A percentile compares a stretch with the other conserved stretches of the same genome.
These are phyloP conservation scores for Polytrichum formosum DNA, from an alignment of 225 moss, liverwort and hornwort genomes.

Conservation along the genomic window DNA sequence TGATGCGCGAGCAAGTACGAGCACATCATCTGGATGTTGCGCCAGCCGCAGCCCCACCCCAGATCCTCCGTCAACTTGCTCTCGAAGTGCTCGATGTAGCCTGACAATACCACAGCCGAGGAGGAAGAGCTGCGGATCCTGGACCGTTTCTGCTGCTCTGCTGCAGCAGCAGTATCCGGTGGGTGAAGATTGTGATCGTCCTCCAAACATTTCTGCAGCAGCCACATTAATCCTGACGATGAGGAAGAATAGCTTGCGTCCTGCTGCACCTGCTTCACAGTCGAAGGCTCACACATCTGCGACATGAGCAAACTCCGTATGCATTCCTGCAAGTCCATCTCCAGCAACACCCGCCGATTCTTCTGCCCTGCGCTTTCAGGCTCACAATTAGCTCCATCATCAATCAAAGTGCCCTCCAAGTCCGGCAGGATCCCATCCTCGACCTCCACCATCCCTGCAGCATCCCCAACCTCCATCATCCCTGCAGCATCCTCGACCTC, in stretches of 20 bases:
- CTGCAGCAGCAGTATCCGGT: not conserved
- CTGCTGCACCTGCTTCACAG: slow-evolving; percentile 13
- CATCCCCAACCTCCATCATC: not conserved
- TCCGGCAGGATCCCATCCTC: not conserved
- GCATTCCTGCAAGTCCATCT: slow-evolving; percentile 23
- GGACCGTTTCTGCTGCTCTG: not conserved
- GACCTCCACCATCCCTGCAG: not conserved
- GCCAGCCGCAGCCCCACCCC: slow-evolving; percentile 88
- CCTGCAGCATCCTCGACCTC: not conserved
- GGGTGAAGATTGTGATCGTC: slow-evolving; percentile 2
- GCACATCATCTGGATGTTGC: slow-evolving; percentile 73
- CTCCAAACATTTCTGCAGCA: slow-evolving; percentile 48
- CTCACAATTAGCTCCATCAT: not conserved
- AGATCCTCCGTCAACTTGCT: slow-evolving; percentile 50
- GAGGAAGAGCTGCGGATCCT: not conserved
- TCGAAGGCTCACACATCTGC: slow-evolving; percentile 40
- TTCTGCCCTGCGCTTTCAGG: not conserved
- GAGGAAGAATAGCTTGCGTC: not conserved
- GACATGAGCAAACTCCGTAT: slow-evolving; percentile 33
- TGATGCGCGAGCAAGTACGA: slow-evolving; percentile 39
- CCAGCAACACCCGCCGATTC: not conserved
- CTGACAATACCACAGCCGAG: slow-evolving; percentile 33
- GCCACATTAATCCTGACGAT: slow-evolving; percentile 5
- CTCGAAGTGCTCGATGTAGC: slow-evolving; percentile 67
- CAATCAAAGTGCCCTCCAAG: no score